phyloP scores from a whole-genome alignment of 1,284 basidiomycete species.

The Heterobasidion parviporum region DNA sequence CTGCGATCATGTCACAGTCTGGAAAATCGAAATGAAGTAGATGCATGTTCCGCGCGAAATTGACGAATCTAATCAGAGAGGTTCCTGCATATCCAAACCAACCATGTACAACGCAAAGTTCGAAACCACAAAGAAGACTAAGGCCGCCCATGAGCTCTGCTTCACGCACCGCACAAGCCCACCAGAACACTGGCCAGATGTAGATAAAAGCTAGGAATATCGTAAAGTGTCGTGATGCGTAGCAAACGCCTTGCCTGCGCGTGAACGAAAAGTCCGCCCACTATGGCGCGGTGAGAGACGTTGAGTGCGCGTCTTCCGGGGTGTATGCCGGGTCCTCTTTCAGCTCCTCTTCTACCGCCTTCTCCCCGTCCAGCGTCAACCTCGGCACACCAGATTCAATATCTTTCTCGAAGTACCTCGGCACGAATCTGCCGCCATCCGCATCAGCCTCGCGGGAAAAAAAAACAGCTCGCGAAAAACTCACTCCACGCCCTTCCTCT shows the following conservation, averaged over 20 bases:
- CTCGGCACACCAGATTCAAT: conserved; percentile 66
- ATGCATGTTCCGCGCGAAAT: not conserved
- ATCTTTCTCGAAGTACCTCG: conserved; percentile 73
- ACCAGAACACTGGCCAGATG: not conserved
- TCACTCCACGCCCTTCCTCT: conserved; percentile 69
- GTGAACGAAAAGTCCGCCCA: not conserved
- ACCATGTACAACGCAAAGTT: not conserved
- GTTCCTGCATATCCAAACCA: too few relatives aligned
- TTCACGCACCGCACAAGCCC: not conserved
- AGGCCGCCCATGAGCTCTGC: not conserved
- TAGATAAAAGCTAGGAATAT: not conserved
- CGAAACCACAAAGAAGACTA: not conserved
- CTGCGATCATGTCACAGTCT: too few relatives aligned
- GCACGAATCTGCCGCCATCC: conserved; percentile 56
- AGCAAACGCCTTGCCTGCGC: too few relatives aligned
- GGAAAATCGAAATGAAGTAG: too few relatives aligned
- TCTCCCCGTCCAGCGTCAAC: conserved; percentile 64
- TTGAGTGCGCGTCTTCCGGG: not conserved
- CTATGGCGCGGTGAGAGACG: not conserved
- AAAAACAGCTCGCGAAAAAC: conserved; percentile 24
- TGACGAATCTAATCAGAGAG: not conserved
- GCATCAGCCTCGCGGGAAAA: conserved; percentile 2
- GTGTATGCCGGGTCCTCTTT: conserved; percentile 21
- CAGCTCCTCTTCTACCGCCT: conserved; percentile 68
- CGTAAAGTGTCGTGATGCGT: not conserved